Evolutionary conservation across 768 basidiomycete genomes (phyloP).

Genomic region (Inosperma sp.): DNA sequence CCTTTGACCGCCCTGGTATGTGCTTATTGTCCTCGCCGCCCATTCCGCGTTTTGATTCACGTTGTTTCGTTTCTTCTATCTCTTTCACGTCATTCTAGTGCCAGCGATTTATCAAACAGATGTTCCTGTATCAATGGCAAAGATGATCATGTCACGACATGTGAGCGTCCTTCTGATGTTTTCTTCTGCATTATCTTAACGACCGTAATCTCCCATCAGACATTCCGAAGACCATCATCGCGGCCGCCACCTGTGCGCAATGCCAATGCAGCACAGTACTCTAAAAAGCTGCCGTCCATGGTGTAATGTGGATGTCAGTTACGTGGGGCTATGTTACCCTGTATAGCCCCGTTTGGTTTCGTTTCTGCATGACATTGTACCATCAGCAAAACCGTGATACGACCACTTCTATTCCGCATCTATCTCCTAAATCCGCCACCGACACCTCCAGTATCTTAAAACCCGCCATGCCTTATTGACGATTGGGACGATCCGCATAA

Average conservation of each 20-base stretch:
- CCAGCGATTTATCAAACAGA: conserved; percentile 32
- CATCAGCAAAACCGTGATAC: not conserved
- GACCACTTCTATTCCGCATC: not conserved
- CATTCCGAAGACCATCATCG: conserved; percentile 28
- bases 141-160: conserved; percentile 39
- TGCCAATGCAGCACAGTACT: conserved; percentile 24
- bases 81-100: conserved; percentile 14
- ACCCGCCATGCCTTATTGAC: too few relatives aligned
- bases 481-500: too few relatives aligned
- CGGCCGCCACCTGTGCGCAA: conserved; percentile 29
- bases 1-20: conserved; percentile 33
- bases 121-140: conserved; percentile 35
- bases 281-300: conserved; percentile 23
- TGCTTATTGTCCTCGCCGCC: conserved; percentile 10
- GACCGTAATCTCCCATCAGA: conserved; percentile 13
- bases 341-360: not conserved
- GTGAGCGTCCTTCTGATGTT: conserved; percentile 15
- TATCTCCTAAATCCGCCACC: not conserved
- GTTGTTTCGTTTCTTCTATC: not conserved
- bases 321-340: too few relatives aligned
- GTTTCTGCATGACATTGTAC: not conserved
- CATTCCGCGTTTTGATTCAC: not conserved
- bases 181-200: not conserved
- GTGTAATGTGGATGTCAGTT: conserved; percentile 13
- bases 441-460: too few relatives aligned